Conservation (phyloP, 169 alveolate species). For the Eimeria necatrix region DNA sequence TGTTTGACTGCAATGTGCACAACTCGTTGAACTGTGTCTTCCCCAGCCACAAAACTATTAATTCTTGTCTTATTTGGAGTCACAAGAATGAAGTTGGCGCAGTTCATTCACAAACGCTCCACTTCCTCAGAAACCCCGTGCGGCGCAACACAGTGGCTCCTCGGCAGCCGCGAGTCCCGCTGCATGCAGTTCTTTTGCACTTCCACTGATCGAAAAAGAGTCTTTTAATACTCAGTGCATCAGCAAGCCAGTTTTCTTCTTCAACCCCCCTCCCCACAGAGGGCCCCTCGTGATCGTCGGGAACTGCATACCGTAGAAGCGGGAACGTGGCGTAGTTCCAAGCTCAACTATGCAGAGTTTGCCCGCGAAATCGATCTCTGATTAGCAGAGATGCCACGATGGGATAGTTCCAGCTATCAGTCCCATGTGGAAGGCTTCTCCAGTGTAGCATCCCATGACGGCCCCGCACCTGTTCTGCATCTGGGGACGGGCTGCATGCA, state of each 20-base stretch:
- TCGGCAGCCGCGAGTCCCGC: too few species aligned
- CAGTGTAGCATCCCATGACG: neutral
- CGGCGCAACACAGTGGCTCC: neutral
- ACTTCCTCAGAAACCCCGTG: neutral
- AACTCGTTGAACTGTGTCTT: neutral
- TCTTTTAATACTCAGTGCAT: too few species aligned
- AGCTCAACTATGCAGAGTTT: neutral
- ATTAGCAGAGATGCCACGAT: conserved; percentile 25
- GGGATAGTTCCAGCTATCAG: neutral
- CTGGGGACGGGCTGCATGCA: conserved; percentile 33
- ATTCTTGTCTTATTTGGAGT: neutral
- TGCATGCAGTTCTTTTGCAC: too few species aligned
- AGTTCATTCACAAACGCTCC: neutral
- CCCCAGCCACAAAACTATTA: neutral
- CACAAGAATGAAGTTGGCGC: neutral
- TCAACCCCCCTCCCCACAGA: conserved; percentile 44
- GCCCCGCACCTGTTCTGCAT: conserved; percentile 22
- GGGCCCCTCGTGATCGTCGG: conserved; percentile 18
- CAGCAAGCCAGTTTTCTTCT: too few species aligned
- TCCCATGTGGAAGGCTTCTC: neutral
- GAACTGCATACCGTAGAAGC: conserved; percentile 23
- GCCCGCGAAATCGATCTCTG: conserved; percentile 53
- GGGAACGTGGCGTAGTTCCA: neutral
- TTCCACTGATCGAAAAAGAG: too few species aligned
- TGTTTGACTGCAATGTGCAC: neutral